Base-by-base conservation (phyloP, 352 stramenopile genomes). In the Pythium oligandrum region DNA sequence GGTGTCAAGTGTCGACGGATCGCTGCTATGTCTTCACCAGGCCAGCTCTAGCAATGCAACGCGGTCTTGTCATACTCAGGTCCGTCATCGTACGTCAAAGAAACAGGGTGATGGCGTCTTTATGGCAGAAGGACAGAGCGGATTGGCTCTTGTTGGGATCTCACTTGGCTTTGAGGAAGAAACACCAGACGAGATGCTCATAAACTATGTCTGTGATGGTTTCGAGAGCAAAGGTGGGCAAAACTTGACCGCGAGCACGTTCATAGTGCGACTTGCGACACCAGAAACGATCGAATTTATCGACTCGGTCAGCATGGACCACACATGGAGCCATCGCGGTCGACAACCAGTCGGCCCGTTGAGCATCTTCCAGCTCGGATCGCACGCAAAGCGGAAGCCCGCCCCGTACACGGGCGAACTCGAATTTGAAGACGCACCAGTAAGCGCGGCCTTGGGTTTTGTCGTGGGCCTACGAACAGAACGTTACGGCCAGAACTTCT, bases 401-500 rank as follows among this genome's bases (percentile, higher is more conserved):
- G 9, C 40, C 10, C n/a, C 38, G 4, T 57, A 67, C 42, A 51
- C 48, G 32, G 65, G 65, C 3, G 37, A 36, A 1, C 55, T 70
- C 26, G 35, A 53, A 12, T 71, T 66, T 48, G 43, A 62, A 10
- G 34, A 58, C 7, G 50, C 59, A 30, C 44, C 66, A 38, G 51
- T 39, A 12, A 37, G 59, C 40, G 10, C 57, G 4, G 48, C 57
- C 17, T 42, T 73, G 5, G 65, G 65, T 45, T 74, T 74, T 44
- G 63, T 74, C 7, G 63, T 74, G n/a, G 66, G 66, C 1, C 59
- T 74, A 2, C 66, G 66, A 30, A 58, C 61, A 5, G 57, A 67
- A 9, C 56, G 50, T 5, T 59, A 64, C 32, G 53, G 64, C 1
- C 56, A 72, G 35, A 74, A 75, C 55, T 78, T 70, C 43, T 82